Evolutionary conservation across 140 eudicot genomes (phyloP), one percentile per base, ranked within the genome.

Genomic region (Cichorium intybus): DNA sequence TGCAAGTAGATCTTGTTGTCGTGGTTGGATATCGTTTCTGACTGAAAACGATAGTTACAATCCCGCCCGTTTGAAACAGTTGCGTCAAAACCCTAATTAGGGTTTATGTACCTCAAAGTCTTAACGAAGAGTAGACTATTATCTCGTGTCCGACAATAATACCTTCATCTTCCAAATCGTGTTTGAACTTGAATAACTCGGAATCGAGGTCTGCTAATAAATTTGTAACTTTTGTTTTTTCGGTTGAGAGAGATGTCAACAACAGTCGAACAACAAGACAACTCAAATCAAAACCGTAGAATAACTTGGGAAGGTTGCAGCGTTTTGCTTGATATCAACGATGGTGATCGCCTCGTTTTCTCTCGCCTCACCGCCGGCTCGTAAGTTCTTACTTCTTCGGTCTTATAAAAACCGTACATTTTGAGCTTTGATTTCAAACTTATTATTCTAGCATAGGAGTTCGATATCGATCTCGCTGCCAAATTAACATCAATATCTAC

Each of bases 261-360:
- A 6, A 47, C 56, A 37, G 21, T 10, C 59, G 56, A 75, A 43
- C 64, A 12, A 35, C 57, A 62, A 46, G 72, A 55, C 22, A 46
- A 62, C 20, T 56, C 72, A 24, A 71, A 62, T 26, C 66, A 56
- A 66, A 82, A 76, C 77, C 79, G 77, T 59, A 82, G 88, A 85
- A 51, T 88, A 58, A 83, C 97, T 15, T 93, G 97, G 95, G 97
- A 88, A 77, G 99, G 99, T 27, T 93, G 99, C 71, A 93, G 87
- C 45, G 97, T 93, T 37, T 69, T 93, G 81, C 93, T 93, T 3
- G 99, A 93, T 51, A 81, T 88, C 45, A 93, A 93, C 58, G 97
- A 88, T 24, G 99, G 95, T 8, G 97, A 93, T 65, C 87, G 95
- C 7, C 69, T 93, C 24, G 79, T 84, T 66, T 93, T 93, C 53